phyloP scores from a whole-genome alignment of 805 yeast species.

The Metschnikowia gelsemii region DNA sequence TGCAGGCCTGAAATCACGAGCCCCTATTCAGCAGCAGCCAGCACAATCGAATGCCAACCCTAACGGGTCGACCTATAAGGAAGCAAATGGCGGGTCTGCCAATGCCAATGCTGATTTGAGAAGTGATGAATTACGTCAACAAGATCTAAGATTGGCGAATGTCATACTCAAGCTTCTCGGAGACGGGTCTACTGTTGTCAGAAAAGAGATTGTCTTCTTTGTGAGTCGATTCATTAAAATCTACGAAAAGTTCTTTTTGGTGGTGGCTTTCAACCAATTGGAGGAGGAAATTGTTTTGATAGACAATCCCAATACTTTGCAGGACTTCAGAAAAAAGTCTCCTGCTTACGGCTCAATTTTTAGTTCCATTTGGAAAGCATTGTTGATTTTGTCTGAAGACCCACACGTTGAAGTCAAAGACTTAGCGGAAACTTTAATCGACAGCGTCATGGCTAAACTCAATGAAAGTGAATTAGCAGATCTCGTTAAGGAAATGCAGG shows the following conservation, averaged over 20 bases:
- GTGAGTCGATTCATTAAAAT: slow-evolving; percentile 71
- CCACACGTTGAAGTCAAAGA: slow-evolving; percentile 80
- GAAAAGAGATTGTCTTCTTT: slow-evolving; percentile 80
- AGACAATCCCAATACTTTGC: slow-evolving; percentile 60
- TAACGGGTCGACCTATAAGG: slow-evolving; percentile 6
- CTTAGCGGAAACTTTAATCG: slow-evolving; percentile 72
- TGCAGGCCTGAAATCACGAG: slow-evolving; percentile 14
- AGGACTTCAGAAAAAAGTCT: slow-evolving; percentile 61
- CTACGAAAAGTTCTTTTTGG: slow-evolving; percentile 72
- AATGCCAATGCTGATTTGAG: slow-evolving; percentile 31
- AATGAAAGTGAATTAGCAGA: slow-evolving; percentile 65
- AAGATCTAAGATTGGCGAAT: slow-evolving; percentile 69
- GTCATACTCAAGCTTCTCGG: slow-evolving; percentile 65
- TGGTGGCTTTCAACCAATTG: slow-evolving; percentile 81
- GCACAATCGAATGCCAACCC: slow-evolving; percentile 18
- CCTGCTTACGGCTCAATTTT: slow-evolving; percentile 88
- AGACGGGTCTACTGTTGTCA: slow-evolving; percentile 87
- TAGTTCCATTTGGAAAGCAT: slow-evolving; percentile 83
- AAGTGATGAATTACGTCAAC: slow-evolving; percentile 54
- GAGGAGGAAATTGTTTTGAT: slow-evolving; percentile 73
- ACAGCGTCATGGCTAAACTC: slow-evolving; percentile 62
- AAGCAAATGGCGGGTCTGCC: slow-evolving; percentile 8
- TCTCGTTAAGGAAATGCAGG: slow-evolving; percentile 65
- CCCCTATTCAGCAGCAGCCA: slow-evolving; percentile 14
- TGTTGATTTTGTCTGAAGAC: slow-evolving; percentile 78